Evolutionary conservation across 345 rosid genomes (phyloP), one percentile per base, ranked within the genome.

Genomic region (Luvunga scandens): DNA sequence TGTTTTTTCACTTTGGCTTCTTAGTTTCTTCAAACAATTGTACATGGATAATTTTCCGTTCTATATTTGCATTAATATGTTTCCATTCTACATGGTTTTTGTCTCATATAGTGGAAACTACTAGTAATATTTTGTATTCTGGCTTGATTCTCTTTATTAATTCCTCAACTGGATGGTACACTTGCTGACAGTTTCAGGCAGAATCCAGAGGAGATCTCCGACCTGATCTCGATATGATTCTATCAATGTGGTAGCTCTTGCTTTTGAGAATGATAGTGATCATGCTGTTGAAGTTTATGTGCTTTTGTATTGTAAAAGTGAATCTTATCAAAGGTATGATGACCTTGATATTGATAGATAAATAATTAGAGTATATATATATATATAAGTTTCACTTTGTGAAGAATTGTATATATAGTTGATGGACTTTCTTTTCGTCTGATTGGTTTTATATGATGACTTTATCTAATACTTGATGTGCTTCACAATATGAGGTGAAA

Each of bases 211-310:
- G 93, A 75, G 95, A 93, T 81, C 90, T 91, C 75, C 88, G 88
- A 76, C 91, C 99, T 78, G 89, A 95, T 90, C 98, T 84, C 90
- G 89, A 62, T 88, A 87, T 85, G 98, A 95, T 86, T 90, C 97
- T 50, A 82, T 93, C 81, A 91, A 88, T 82, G 79, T 90, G 39
- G 64, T 94, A 80, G 86, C 89, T 80, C 89, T 93, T 66, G 94
- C 88, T 71, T 76, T 91, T 86, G 94, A 90, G 86, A 87, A 79
- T 89, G 97, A 95, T 62, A 56, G 81, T 81, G 90, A 76, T 83
- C 70, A 84, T 71, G 78, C 68, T 64, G 65, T 81, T 78, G 93
- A 86, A 71, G 79, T 86, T 71, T 79, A 76, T 78, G 92, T 88
- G 68, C 95, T 95, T 82, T 61, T 95, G 73, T 84, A 19, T 75